Evolutionary conservation across 208 protist species (phyloP), one percentile per base, ranked within the genome.

Genomic region (Leishmania aethiopica): DNA sequence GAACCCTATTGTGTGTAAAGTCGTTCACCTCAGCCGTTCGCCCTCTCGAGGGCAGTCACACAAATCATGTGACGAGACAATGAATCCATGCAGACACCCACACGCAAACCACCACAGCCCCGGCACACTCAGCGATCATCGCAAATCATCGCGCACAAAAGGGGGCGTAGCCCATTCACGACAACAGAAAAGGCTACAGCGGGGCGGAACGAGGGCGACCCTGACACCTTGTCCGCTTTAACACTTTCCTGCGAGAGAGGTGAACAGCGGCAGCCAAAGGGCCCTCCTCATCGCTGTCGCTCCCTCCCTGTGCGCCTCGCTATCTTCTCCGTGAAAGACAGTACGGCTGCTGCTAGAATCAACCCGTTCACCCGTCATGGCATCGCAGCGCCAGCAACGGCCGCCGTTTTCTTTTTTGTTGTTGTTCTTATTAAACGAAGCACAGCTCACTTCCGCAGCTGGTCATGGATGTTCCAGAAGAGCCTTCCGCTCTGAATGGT

Each of bases 401-500:
- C 37, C 37, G 2, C 17, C 25, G 13, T 10, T 45, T 7, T 35
- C 0, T 15, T 55, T 55, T 55, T 7, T 35, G 0, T 15, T 55
- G 22, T 55, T 55, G 19, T 55, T 55, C 15, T 55, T 35, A 17
- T 71, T 35, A 71, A 22, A 71, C 19, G 19, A 32, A 8, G n/a
- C 22, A 19, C 2, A 51, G 42, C 35, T 82, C 49, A 86, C 10
- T 70, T 62, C 25, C 74, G 83, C 62, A 66, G 53, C 28, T 57
- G 53, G 37, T 93, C 87, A 78, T 93, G 91, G 51, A 95, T 92
- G 67, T 86, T 66, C 91, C 93, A 94, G 73, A 95, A 99, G 22
- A 95, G 85, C 25, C 86, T 83, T n/a, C 92, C 89, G 37, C 91
- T 92, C 69, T 80, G 70, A n/a, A 99, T 90, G 25, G 79, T 85